Base-by-base conservation (phyloP, 768 basidiomycete species). In the Boletus sensibilis region DNA sequence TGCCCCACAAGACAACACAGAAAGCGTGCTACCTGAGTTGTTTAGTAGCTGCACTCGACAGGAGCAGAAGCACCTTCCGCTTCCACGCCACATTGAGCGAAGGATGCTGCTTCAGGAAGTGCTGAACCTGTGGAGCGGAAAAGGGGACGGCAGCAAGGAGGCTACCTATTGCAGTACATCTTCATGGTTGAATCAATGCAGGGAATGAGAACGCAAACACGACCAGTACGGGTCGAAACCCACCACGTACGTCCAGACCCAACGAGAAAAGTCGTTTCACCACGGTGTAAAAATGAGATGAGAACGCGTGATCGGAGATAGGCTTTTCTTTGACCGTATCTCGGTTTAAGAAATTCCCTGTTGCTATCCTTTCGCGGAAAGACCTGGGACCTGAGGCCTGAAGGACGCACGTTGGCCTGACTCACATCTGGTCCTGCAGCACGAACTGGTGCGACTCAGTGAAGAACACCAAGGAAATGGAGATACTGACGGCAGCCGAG, bases 231-330 rank as follows among this genome's bases (percentile, higher is more conserved):
- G 52, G 29, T 42, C 40, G 46, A 38, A 52, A 55, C 35, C 44
- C 23, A 57, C 45, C 38, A 27, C 25, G 75, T 76, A 66, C 62
- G 82, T 83, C 80, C 72, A 87, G 78, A 50, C 77, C 40, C 76
- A 56, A 85, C 85, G 60, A 87, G 74, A 14, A 83, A 64, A 0
- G 85, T 45, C 82, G 9, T 84, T 31, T 86, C 34, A 85, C 64
- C 9, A 82, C 77, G 31, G 81, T 83, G 70, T 87, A 84, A 27
- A 68, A 56, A 47, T 29, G 48, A 70, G 58, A 39, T 57, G 60
- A 48, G 65, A 66, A 23, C 57, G 53, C 35, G 58, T 68, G 50
- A 74, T 69, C 58, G 65, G 67, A 60, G 61, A 71, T 69, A 64
- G 56, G 63, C 64, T 69, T 64, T 67, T 55, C 42, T 52, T 66